These are phyloP conservation scores for Nymphaea thermarum DNA, from an alignment of 164 flowering plant species.

Conservation along the genomic window DNA sequence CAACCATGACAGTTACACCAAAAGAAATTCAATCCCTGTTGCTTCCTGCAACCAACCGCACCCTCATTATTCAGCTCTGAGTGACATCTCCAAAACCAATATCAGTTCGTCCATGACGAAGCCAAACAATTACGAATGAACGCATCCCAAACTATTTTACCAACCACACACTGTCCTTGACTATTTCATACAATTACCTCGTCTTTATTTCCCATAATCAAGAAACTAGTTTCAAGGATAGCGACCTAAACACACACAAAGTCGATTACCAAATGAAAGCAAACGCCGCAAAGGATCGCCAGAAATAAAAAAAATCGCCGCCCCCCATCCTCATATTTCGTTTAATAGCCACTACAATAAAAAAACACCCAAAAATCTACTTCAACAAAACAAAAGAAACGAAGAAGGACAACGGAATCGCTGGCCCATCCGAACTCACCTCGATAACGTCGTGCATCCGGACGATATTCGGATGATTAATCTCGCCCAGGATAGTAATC, in stretches of 20 bases:
- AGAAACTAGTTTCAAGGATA: too few relatives aligned
- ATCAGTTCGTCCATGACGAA: neutral
- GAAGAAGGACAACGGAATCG: neutral
- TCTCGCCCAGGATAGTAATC: slow-evolving; percentile 34
- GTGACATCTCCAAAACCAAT: neutral
- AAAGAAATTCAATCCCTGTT: neutral
- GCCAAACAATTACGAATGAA: neutral
- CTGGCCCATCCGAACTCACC: slow-evolving; percentile 9
- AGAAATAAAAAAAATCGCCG: neutral
- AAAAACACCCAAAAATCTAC: neutral
- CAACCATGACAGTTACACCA: neutral
- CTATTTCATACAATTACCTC: too few relatives aligned
- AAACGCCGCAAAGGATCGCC: neutral
- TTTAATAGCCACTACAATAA: neutral
- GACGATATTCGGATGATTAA: slow-evolving; percentile 39
- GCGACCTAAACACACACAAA: neutral
- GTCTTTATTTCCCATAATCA: too few relatives aligned
- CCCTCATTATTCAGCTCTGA: neutral
- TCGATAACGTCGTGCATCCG: slow-evolving; percentile 32
- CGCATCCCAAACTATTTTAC: neutral
- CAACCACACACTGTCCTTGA: neutral
- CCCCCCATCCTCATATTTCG: neutral
- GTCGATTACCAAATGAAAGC: neutral
- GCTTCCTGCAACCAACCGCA: neutral
- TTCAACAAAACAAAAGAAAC: neutral